Percentiles rank a stretch among this genome's conserved stretches.
Conservation (phyloP, 176 grass and related monocot species). For the Lolium multiflorum region DNA sequence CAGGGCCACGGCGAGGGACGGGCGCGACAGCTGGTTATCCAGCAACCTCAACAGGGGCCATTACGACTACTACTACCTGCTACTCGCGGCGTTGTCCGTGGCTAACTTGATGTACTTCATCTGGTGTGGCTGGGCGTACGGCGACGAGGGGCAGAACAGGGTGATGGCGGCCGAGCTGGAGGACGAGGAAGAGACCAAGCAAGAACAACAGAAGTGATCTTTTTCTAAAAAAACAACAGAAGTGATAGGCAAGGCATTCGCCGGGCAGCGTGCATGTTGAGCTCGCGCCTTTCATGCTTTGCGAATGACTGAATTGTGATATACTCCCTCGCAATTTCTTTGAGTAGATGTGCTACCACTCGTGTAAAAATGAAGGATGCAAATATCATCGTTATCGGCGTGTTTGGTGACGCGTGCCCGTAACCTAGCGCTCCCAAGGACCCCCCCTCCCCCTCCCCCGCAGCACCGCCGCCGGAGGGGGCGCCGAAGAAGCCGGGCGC, state of each 20-base stretch:
- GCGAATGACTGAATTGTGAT: neutral
- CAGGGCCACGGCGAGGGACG: slow-evolving; percentile 21
- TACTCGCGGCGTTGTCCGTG: slow-evolving; percentile 45
- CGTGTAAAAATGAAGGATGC: neutral
- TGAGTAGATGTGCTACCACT: neutral
- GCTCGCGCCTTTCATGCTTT: neutral
- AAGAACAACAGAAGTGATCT: slow-evolving; percentile 22
- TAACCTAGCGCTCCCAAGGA: too few species aligned
- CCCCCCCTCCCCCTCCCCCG: too few species aligned
- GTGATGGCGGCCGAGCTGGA: slow-evolving; percentile 31
- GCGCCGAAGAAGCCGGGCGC: too few species aligned
- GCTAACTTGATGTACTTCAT: slow-evolving; percentile 57
- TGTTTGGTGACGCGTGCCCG: too few species aligned
- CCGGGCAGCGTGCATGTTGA: neutral
- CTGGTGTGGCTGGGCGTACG: slow-evolving; percentile 60
- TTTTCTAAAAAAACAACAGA: too few species aligned
- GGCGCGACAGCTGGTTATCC: slow-evolving; percentile 56
- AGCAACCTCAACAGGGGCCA: slow-evolving; percentile 63
- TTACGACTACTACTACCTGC: slow-evolving; percentile 75
- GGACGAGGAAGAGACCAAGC: neutral
- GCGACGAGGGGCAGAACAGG: slow-evolving; percentile 57
- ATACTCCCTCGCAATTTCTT: neutral
- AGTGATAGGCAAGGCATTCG: neutral
- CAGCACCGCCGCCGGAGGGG: too few species aligned
- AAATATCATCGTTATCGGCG: neutral